Conservation (phyloP, 2,329 filamentous ascomycete species). For the Sporothrix brunneoviolacea region DNA sequence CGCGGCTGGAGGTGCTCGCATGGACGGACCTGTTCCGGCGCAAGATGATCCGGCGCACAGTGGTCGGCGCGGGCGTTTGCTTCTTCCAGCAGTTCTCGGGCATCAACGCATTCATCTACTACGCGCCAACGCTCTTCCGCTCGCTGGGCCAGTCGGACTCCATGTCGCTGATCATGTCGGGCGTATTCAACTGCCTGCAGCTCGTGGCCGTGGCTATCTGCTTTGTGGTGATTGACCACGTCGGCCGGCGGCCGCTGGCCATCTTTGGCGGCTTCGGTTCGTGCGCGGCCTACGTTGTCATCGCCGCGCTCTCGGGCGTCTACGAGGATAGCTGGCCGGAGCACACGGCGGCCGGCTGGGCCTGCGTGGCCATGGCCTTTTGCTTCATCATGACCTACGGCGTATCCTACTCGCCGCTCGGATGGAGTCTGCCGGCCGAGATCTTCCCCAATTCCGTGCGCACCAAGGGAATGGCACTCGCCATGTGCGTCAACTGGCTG, state of each 20-base stretch:
- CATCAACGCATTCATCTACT: slow-evolving; percentile 12
- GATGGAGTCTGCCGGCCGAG: slow-evolving; percentile 57
- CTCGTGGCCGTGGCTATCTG: slow-evolving; percentile 53
- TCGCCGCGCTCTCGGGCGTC: no score
- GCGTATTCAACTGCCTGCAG: slow-evolving; percentile 52
- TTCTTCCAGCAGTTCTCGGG: slow-evolving; percentile 12
- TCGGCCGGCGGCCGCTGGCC: slow-evolving; percentile 54
- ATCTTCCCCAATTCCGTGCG: slow-evolving; percentile 54
- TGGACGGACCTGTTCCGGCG: no score
- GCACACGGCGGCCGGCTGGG: no score
- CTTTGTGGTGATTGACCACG: slow-evolving; percentile 41
- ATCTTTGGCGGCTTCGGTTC: slow-evolving; percentile 28
- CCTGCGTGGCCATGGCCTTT: no score
- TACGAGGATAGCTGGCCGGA: no score
- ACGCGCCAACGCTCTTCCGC: slow-evolving; percentile 6
- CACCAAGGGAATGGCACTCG: slow-evolving; percentile 57
- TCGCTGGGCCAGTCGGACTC: not conserved
- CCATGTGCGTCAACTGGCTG: slow-evolving; percentile 56
- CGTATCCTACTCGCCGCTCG: no score
- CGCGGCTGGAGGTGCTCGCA: no score
- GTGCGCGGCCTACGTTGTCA: no score
- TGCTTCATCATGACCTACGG: no score
- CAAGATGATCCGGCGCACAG: not conserved
- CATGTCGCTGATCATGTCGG: slow-evolving; percentile 4
- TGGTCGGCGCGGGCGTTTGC: not conserved